These are phyloP conservation scores for Sphaerostilbella broomeana DNA, from an alignment of 2,329 filamentous ascomycete genomes.

Conservation along the genomic window DNA sequence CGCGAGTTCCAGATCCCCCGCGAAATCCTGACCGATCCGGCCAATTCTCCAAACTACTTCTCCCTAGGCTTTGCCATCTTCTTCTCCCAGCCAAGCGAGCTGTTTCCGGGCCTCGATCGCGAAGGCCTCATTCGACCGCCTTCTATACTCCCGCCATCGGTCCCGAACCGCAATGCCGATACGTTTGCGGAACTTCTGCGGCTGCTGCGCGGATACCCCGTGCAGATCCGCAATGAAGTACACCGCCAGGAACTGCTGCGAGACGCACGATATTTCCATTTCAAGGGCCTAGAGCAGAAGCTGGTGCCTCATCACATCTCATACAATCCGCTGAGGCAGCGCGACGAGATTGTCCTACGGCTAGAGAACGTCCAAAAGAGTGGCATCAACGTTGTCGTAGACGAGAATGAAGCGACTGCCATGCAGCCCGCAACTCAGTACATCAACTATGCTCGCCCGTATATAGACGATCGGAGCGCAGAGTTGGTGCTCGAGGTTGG, in stretches of 20 bases:
- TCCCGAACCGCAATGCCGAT: conserved; percentile 75
- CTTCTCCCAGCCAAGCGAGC: conserved; percentile 71
- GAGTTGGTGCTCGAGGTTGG: conserved; percentile 79
- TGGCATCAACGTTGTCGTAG: conserved; percentile 61
- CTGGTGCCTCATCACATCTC: conserved; percentile 70
- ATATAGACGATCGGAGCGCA: conserved; percentile 65
- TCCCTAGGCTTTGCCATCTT: conserved; percentile 83
- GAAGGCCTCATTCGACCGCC: conserved; percentile 77
- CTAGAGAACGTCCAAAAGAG: conserved; percentile 86
- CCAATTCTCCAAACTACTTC: conserved; percentile 95
- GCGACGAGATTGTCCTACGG: conserved; percentile 70
- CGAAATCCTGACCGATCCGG: conserved; percentile 76
- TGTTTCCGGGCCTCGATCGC: conserved; percentile 80
- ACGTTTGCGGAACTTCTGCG: conserved; percentile 78
- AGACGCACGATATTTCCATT: conserved; percentile 88
- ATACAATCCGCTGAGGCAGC: conserved; percentile 63
- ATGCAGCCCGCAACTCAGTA: conserved; percentile 35
- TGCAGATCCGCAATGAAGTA: conserved; percentile 66
- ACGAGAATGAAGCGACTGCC: conserved; percentile 26
- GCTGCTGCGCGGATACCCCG: conserved; percentile 74
- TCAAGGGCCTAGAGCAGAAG: conserved; percentile 84
- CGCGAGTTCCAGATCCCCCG: conserved; percentile 84
- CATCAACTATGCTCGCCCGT: conserved; percentile 78
- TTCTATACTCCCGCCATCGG: conserved; percentile 73
- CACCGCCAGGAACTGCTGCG: conserved; percentile 73